These are phyloP conservation scores for Juglanconis oblonga DNA, from an alignment of 2,329 filamentous ascomycete species.

Conservation along the genomic window DNA sequence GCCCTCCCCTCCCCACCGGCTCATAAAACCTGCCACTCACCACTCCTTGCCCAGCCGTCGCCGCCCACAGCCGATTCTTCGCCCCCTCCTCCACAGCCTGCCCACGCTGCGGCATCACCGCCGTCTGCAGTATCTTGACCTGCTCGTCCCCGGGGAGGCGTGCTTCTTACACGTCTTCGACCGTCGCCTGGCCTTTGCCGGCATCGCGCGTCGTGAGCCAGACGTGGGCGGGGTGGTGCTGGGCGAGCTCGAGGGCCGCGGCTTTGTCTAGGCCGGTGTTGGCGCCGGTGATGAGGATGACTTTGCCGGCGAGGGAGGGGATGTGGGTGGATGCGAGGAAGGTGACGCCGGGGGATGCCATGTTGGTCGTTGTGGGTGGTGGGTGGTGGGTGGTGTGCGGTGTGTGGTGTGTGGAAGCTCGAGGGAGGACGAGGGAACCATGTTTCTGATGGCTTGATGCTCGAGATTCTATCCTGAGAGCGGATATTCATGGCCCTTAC, in stretches of 20 bases:
- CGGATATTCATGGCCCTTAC: too few relatives aligned
- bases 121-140: slow-evolving; percentile 19
- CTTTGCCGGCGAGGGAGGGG: slow-evolving; percentile 31
- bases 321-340: slow-evolving; percentile 29
- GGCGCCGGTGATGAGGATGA: slow-evolving; percentile 36
- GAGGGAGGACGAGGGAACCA: too few relatives aligned
- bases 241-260: slow-evolving; percentile 34
- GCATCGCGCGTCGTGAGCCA: slow-evolving; percentile 30
- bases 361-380: not conserved
- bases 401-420: too few relatives aligned
- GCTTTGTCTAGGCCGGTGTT: slow-evolving; percentile 39
- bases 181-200: slow-evolving; percentile 25
- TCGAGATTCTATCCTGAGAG: too few relatives aligned
- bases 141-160: slow-evolving; percentile 14
- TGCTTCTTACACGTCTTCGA: slow-evolving; percentile 25
- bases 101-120: slow-evolving; percentile 16
- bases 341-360: not conserved
- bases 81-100: slow-evolving; percentile 31
- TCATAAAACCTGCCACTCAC: slow-evolving; percentile 32
- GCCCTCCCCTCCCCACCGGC: slow-evolving; percentile 26
- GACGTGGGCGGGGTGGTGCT: slow-evolving; percentile 26
- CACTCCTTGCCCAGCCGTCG: slow-evolving; percentile 27
- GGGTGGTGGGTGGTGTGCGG: too few relatives aligned
- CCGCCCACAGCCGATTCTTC: slow-evolving; percentile 39
- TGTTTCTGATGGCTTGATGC: too few relatives aligned